Base-by-base conservation (phyloP, 352 stramenopile species). In the Pythium periplocum region DNA sequence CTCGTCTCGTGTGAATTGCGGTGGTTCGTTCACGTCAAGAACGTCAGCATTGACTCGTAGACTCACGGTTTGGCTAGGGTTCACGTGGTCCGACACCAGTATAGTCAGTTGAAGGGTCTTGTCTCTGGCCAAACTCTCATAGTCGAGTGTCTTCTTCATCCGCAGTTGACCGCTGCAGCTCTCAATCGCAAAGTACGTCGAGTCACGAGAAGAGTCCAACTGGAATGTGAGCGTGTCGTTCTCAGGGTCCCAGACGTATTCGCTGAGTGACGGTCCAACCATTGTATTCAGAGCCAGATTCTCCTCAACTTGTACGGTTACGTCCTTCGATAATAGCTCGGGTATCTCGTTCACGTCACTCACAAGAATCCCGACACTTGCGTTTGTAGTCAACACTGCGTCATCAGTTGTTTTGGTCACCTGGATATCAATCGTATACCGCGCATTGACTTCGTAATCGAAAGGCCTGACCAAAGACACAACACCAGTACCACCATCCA, bases 181-280 rank as follows among this genome's bases (percentile, higher is more conserved):
- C n/a, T 83, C 73, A 2, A 86, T 9, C 0, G 43, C 63, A 36
- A 86, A 86, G 42, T 61, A 78, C 12, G 17, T 45, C 3, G 75
- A 83, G 46, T 69, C 69, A 17, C 71, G 58, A 0, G 75, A 83
- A 4, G 65, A 36, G 9, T 79, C 63, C 10, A 86, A 48, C 11
- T 68, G 45, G 31, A 75, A 86, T 12, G 48, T 62, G 0, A 83
- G 17, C 3, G 59, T 75, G 42, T 82, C 62, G 45, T 83, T 86
- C 45, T 86, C 75, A 6, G 75, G 75, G 40, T 83, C 75, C 73
- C 73, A 86, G 2, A 75, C 51, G 37, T 53, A 62, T 1, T 45
- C 39, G n/a, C 52, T 59, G 30, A 86, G 12, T 4, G 59, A 17
- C 9, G 57, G 40, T 11, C 75, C 75, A 38, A 83, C 49, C 5